Conservation (phyloP, 345 rosid species). For the Aegle marmelos region DNA sequence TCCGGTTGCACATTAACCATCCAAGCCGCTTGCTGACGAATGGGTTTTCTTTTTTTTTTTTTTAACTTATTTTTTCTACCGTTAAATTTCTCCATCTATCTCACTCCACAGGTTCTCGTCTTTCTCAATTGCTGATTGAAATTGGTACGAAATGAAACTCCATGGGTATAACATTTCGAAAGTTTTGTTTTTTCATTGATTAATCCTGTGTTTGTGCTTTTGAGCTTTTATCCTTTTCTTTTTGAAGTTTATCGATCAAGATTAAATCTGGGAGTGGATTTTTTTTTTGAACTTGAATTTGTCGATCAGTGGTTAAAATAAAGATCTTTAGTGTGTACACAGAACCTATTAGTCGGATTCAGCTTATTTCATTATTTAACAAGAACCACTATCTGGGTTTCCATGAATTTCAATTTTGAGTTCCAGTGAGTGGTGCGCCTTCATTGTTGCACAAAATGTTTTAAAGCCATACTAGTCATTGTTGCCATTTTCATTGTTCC, state of each 20-base stretch:
- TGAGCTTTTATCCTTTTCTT: neutral
- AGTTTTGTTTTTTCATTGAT: neutral
- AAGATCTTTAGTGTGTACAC: neutral
- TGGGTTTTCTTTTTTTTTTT: no score
- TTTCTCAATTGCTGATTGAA: neutral
- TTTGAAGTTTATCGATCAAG: slow-evolving; percentile 5
- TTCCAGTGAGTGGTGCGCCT: slow-evolving; percentile 18
- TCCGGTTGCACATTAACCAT: no score
- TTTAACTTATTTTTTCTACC: no score
- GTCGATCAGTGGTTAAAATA: neutral
- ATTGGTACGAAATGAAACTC: neutral
- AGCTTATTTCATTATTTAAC: neutral
- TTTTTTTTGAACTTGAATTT: neutral
- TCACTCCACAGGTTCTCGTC: neutral
- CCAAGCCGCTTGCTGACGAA: no score
- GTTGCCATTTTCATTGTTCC: neutral
- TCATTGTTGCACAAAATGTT: neutral
- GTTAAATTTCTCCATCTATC: no score
- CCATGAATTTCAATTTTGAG: slow-evolving; percentile 8
- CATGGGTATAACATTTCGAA: neutral
- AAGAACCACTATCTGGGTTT: slow-evolving; percentile 4
- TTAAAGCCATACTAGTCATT: neutral
- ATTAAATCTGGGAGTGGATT: slow-evolving; percentile 11
- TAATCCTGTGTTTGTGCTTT: no score
- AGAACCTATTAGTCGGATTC: no score